A percentile compares a stretch with the other conserved stretches of the same genome.
These are phyloP conservation scores for Erysimum cheiri DNA, from an alignment of 441 rosid species.

Conservation along the genomic window DNA sequence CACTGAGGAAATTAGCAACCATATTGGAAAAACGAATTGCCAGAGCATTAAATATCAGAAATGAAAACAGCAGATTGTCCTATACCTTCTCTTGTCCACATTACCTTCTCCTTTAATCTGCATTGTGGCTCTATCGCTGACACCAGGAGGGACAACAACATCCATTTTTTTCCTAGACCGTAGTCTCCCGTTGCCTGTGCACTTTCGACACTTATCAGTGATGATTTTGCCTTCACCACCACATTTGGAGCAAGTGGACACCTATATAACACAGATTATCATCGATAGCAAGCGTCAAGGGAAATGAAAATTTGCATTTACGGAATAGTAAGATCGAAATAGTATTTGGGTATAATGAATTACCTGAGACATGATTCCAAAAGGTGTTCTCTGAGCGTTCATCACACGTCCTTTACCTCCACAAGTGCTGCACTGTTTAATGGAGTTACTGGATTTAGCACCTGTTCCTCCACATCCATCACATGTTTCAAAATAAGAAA, in stretches of 20 bases:
- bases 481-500: constrained; percentile 76
- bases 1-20: constrained; percentile 50
- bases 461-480: constrained; percentile 84
- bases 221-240: constrained; percentile 83
- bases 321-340: constrained; percentile 25
- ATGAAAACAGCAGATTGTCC: neutral
- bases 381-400: constrained; percentile 81
- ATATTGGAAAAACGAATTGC: constrained; percentile 12
- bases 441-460: constrained; percentile 66
- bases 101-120: constrained; percentile 76
- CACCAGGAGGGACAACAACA: constrained; percentile 85
- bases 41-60: constrained; percentile 1
- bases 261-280: constrained; percentile 57
- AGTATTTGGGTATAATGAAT: constrained; percentile 3
- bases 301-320: constrained; percentile 9
- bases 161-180: constrained; percentile 61
- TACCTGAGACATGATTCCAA: constrained; percentile 93
- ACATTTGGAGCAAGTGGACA: constrained; percentile 82
- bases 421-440: constrained; percentile 70
- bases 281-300: constrained; percentile 39
- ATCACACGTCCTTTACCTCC: constrained; percentile 83
- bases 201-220: constrained; percentile 71
- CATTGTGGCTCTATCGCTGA: constrained; percentile 75
- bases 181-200: constrained; percentile 70
- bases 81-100: constrained; percentile 69